These are phyloP conservation scores for Thalassia testudinum DNA, from an alignment of 116 monocot species.

Conservation along the genomic window DNA sequence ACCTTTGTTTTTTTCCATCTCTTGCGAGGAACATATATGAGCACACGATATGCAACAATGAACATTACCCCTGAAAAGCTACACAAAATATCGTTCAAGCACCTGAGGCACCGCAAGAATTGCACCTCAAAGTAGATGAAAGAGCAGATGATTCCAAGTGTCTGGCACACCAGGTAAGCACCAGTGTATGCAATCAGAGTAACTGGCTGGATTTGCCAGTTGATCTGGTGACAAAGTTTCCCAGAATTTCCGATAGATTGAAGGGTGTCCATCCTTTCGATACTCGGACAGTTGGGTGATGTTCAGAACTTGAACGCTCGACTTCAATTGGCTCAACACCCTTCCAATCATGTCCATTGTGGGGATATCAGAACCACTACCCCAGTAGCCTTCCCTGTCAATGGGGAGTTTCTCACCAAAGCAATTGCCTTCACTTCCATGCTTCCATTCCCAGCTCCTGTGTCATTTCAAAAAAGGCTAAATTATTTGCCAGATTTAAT, in stretches of 20 bases:
- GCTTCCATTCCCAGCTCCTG: constrained; percentile 72
- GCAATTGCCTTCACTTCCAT: constrained; percentile 56
- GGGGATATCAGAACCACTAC: constrained; percentile 48
- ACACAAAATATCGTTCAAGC: too few species aligned
- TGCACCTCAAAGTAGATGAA: constrained; percentile 25
- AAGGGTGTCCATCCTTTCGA: constrained; percentile 74
- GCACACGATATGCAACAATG: too few species aligned
- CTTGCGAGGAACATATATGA: too few species aligned
- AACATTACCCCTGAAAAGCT: too few species aligned
- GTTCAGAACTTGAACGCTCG: constrained; percentile 47
- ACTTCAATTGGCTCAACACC: constrained; percentile 17
- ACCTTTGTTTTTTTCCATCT: too few species aligned
- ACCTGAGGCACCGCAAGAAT: too few species aligned
- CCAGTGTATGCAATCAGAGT: constrained; percentile 85
- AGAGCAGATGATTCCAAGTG: constrained; percentile 71
- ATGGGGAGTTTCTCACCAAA: constrained; percentile 40
- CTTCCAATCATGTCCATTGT: constrained; percentile 43
- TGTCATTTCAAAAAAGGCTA: background rate
- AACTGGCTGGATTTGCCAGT: constrained; percentile 49
- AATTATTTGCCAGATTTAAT: too few species aligned
- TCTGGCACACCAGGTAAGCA: constrained; percentile 86
- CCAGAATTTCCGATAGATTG: constrained; percentile 77
- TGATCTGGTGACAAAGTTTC: constrained; percentile 38
- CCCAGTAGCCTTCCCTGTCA: constrained; percentile 43
- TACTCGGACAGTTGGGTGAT: constrained; percentile 83